A percentile compares a stretch with the other conserved stretches of the same genome.
These are phyloP conservation scores for Yamadazyma kanchanaburiensis DNA, from an alignment of 1,139 yeast genomes.

Conservation along the genomic window DNA sequence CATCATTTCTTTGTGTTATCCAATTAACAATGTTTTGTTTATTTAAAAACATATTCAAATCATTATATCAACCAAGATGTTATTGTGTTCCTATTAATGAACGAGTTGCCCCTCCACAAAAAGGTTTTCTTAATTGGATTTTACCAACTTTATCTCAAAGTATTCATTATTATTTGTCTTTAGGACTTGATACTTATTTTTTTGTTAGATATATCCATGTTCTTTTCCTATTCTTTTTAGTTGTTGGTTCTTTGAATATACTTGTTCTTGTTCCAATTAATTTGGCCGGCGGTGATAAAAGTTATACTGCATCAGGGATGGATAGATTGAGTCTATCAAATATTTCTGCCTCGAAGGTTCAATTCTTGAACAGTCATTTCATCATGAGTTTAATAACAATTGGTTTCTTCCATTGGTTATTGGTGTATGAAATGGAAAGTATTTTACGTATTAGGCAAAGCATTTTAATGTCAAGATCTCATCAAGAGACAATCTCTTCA, in stretches of 20 bases:
- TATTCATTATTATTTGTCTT: slow-evolving; percentile 38
- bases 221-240: slow-evolving; percentile 44
- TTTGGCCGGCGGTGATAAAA: slow-evolving; percentile 35
- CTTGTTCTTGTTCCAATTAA: slow-evolving; percentile 59
- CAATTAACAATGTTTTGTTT: slow-evolving; percentile 54
- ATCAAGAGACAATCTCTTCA: slow-evolving; percentile 23
- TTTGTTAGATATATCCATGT: slow-evolving; percentile 53
- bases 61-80: slow-evolving; percentile 57
- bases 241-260: slow-evolving; percentile 49
- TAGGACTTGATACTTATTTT: slow-evolving; percentile 67
- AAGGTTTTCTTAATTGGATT: slow-evolving; percentile 49
- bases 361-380: slow-evolving; percentile 51
- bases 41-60: slow-evolving; percentile 43
- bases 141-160: slow-evolving; percentile 36
- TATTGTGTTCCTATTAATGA: slow-evolving; percentile 39
- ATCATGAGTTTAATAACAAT: slow-evolving; percentile 50
- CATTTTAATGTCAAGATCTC: slow-evolving; percentile 25
- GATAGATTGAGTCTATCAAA: slow-evolving; percentile 63
- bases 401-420: slow-evolving; percentile 49
- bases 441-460: slow-evolving; percentile 44
- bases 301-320: slow-evolving; percentile 42
- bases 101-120: slow-evolving; percentile 34
- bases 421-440: slow-evolving; percentile 48
- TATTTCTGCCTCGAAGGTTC: slow-evolving; percentile 45
- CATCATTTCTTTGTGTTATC: slow-evolving; percentile 47